Evolutionary conservation across 2,329 filamentous ascomycete species (phyloP).

Genomic region (Myrmaecium sp.): DNA sequence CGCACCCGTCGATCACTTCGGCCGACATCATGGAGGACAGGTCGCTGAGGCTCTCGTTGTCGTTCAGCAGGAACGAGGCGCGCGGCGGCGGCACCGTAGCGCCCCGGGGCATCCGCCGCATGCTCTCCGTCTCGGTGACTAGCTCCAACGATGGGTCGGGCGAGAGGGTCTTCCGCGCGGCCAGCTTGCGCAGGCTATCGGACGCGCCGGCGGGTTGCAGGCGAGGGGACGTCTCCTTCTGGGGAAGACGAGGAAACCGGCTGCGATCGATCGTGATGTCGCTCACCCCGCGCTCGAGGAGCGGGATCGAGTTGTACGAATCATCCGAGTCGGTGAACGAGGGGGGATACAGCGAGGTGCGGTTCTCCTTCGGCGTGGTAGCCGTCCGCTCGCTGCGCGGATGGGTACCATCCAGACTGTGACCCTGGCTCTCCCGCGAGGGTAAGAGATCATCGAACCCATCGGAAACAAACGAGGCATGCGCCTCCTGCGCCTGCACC

Average conservation of each 20-base stretch:
- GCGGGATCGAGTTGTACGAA: slow-evolving; percentile 61
- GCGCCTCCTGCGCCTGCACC: background rate
- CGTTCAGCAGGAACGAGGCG: slow-evolving; percentile 35
- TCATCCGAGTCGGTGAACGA: slow-evolving; percentile 45
- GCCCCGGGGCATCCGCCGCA: slow-evolving; percentile 29
- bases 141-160: slow-evolving; percentile 34
- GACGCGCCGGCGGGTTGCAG: too few relatives aligned
- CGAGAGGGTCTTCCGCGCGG: slow-evolving; percentile 12
- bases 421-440: too few relatives aligned
- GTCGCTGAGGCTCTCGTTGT: slow-evolving; percentile 39
- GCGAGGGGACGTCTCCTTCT: too few relatives aligned
- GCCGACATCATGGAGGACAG: slow-evolving; percentile 32
- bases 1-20: slow-evolving; percentile 26
- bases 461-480: too few relatives aligned
- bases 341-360: too few relatives aligned
- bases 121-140: slow-evolving; percentile 33
- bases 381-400: too few relatives aligned
- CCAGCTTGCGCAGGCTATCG: too few relatives aligned
- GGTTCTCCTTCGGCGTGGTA: too few relatives aligned
- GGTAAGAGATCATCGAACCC: too few relatives aligned
- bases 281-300: slow-evolving; percentile 48
- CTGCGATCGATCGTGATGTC: slow-evolving; percentile 10
- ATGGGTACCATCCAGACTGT: too few relatives aligned
- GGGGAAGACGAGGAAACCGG: too few relatives aligned
- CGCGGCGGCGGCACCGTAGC: slow-evolving; percentile 21